Evolutionary conservation across 129 eudicot genomes (phyloP).

Genomic region (carrot (Daucus carota)): DNA sequence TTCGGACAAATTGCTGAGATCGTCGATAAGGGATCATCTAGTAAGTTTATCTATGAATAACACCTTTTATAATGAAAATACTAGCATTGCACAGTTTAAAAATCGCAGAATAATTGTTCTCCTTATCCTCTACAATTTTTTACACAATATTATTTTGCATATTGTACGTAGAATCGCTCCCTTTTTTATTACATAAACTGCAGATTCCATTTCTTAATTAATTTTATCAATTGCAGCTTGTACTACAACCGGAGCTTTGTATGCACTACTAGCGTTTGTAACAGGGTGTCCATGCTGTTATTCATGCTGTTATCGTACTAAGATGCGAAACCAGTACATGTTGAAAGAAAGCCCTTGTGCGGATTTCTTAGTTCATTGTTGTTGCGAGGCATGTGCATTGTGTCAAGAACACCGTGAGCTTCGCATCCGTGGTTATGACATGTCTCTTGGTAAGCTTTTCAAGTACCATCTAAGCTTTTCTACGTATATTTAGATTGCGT

Average conservation of each 20-base stretch:
- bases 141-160: too few relatives aligned
- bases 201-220: not conserved
- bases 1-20: constrained; percentile 13
- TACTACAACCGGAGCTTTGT: not conserved
- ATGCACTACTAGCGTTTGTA: not conserved
- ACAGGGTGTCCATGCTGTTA: constrained; percentile 4
- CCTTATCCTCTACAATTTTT: too few relatives aligned
- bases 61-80: too few relatives aligned
- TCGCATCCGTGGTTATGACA: constrained; percentile 10
- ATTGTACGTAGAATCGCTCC: too few relatives aligned
- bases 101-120: too few relatives aligned
- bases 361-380: constrained; percentile 13
- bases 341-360: constrained; percentile 11
- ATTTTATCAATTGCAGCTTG: not conserved
- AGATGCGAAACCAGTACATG: constrained; percentile 9
- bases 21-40: not conserved
- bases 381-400: constrained; percentile 21
- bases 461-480: not conserved
- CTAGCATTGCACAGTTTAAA: too few relatives aligned
- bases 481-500: not conserved
- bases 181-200: too few relatives aligned
- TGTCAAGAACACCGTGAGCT: constrained; percentile 26
- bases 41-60: not conserved
- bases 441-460: constrained; percentile 11
- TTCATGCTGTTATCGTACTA: constrained; percentile 10